Conservation (phyloP, 2,329 filamentous ascomycete species). For the Colletotrichum chrysophilum region DNA sequence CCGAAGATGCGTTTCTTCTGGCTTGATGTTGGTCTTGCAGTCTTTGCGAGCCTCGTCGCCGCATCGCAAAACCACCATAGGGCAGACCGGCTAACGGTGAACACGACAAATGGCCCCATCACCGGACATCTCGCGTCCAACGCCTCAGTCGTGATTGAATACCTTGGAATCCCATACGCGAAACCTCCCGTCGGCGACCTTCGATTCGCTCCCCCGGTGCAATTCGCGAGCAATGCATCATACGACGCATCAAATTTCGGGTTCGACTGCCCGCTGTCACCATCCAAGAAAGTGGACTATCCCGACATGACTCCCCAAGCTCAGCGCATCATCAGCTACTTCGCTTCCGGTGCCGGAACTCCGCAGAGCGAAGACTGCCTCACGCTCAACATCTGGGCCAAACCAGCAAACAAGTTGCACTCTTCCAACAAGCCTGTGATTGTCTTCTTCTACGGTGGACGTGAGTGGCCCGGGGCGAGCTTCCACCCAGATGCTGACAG, state of each 20-base stretch:
- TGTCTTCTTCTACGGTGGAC: constrained; percentile 42
- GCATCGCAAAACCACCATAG: background rate
- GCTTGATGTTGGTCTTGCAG: background rate
- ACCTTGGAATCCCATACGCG: constrained; percentile 38
- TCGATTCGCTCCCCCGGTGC: constrained; percentile 30
- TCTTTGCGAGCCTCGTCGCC: background rate
- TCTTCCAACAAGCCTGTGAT: constrained; percentile 36
- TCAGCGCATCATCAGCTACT: constrained; percentile 25
- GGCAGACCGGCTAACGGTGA: constrained; percentile 18
- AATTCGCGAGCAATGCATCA: constrained; percentile 21
- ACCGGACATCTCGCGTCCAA: constrained; percentile 35
- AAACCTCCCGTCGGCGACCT: constrained; percentile 29
- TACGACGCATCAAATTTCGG: constrained; percentile 32
- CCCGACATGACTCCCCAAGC: constrained; percentile 34
- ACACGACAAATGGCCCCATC: constrained; percentile 37
- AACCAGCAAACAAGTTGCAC: background rate
- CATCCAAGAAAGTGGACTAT: constrained; percentile 26
- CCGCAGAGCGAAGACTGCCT: constrained; percentile 41
- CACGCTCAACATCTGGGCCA: constrained; percentile 43
- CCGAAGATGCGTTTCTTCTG: background rate
- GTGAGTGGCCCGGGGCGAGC: background rate
- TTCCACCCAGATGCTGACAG: background rate
- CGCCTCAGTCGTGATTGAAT: constrained; percentile 37
- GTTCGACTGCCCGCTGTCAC: constrained; percentile 30
- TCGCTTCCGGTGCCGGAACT: constrained; percentile 20